phyloP scores from a whole-genome alignment of 75 land plant species.

The Pinus taeda region DNA sequence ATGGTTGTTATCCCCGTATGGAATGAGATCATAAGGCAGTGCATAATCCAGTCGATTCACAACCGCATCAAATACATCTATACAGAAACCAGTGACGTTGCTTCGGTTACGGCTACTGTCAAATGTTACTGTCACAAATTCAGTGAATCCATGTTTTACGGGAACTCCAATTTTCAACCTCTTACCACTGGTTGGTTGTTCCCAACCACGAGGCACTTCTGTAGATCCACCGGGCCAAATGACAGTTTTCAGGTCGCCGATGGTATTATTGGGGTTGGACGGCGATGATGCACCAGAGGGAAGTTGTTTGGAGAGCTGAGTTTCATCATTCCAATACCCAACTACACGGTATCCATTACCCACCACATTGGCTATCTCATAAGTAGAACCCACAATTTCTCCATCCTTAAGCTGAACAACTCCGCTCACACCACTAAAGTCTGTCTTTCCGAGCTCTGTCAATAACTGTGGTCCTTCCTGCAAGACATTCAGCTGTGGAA shows the following conservation, averaged over 20 bases:
- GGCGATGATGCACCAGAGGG: background rate
- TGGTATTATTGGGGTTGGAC: background rate
- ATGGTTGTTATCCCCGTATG: too few species aligned
- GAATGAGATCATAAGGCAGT: slow-evolving; percentile 17
- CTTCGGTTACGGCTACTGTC: background rate
- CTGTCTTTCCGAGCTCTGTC: too few species aligned
- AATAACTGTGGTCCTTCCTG: too few species aligned
- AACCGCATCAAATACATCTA: slow-evolving; percentile 32
- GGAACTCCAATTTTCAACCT: slow-evolving; percentile 31
- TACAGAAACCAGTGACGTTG: slow-evolving; percentile 21
- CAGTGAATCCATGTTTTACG: slow-evolving; percentile 25
- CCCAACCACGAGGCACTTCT: slow-evolving; percentile 30
- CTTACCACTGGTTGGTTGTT: slow-evolving; percentile 23
- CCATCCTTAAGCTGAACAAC: background rate
- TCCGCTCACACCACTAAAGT: too few species aligned
- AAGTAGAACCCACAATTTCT: slow-evolving; percentile 9
- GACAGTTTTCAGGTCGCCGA: background rate
- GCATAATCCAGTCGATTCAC: slow-evolving; percentile 21
- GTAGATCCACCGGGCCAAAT: slow-evolving; percentile 36
- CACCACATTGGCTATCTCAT: slow-evolving; percentile 24
- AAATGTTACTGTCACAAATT: slow-evolving; percentile 18
- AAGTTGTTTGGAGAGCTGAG: too few species aligned
- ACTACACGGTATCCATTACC: slow-evolving; percentile 18
- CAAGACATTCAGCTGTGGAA: too few species aligned
- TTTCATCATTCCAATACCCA: slow-evolving; percentile 23